A percentile compares a stretch with the other conserved stretches of the same genome.
These are phyloP conservation scores for Fusarium torreyae DNA, from an alignment of 2,329 filamentous ascomycete species.

Conservation along the genomic window DNA sequence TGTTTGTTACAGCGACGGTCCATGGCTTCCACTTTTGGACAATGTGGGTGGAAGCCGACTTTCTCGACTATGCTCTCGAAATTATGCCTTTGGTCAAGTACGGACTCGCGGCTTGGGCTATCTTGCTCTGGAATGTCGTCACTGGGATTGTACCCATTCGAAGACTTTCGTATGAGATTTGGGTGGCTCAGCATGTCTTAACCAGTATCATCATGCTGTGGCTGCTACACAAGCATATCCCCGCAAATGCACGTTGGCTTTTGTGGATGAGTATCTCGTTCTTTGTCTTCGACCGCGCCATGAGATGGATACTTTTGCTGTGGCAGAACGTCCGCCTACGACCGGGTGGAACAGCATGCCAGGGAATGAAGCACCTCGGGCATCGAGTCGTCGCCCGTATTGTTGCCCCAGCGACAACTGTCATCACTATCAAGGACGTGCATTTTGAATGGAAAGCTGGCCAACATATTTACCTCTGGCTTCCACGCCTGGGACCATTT, in stretches of 20 bases:
- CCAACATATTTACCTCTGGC: constrained; percentile 74
- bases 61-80: constrained; percentile 70
- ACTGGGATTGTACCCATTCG: constrained; percentile 75
- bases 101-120: constrained; percentile 76
- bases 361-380: constrained; percentile 65
- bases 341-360: constrained; percentile 60
- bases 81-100: constrained; percentile 77
- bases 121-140: constrained; percentile 76
- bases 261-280: constrained; percentile 77
- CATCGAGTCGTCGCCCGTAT: constrained; percentile 66
- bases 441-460: constrained; percentile 72
- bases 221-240: constrained; percentile 75
- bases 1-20: constrained; percentile 77
- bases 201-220: constrained; percentile 74
- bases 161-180: constrained; percentile 77
- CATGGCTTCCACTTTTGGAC: constrained; percentile 80
- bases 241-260: constrained; percentile 70
- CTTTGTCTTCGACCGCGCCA: constrained; percentile 73
- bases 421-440: constrained; percentile 72
- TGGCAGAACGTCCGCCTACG: constrained; percentile 68
- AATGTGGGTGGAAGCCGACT: constrained; percentile 73
- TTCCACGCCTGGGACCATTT: constrained; percentile 67
- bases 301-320: constrained; percentile 63
- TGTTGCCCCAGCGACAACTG: constrained; percentile 67
- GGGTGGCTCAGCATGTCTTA: constrained; percentile 77